Conservation (phyloP, 2,329 filamentous ascomycete species). For the Calycina herbarum region DNA sequence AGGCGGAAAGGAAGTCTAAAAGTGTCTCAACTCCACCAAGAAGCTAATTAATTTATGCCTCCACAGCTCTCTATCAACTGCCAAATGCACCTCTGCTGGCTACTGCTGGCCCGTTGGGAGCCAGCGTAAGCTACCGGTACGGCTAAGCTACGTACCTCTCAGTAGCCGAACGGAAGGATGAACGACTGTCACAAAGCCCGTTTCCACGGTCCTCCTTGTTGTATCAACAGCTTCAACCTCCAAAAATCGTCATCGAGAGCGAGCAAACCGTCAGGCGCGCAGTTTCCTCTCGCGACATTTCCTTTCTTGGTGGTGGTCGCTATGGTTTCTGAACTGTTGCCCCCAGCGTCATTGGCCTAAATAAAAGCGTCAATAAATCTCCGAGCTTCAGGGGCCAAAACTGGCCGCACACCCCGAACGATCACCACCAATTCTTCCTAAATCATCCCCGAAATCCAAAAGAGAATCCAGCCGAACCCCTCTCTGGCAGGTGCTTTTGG, state of each 20-base stretch:
- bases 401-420: not conserved
- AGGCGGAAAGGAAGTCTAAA: slow-evolving; percentile 3
- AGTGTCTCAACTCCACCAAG: not conserved
- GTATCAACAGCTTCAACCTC: not conserved
- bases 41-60: not conserved
- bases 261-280: not conserved
- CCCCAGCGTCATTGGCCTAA: slow-evolving; percentile 1
- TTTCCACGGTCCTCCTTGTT: slow-evolving; percentile 2
- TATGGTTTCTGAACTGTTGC: not conserved
- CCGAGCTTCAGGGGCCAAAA: not conserved
- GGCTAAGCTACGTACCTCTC: not conserved
- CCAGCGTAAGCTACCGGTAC: not conserved
- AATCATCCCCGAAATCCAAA: not conserved
- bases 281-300: not conserved
- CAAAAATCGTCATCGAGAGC: not conserved
- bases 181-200: not conserved
- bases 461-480: not conserved
- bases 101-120: not conserved
- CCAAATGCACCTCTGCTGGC: not conserved
- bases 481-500: not conserved
- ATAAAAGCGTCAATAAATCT: slow-evolving; percentile 7
- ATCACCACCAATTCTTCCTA: not conserved
- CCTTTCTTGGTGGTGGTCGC: not conserved
- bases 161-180: not conserved
- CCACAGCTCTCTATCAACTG: not conserved